Evolutionary conservation across 805 yeast species (phyloP), one percentile per base, ranked within the genome.

Genomic region (Candida jianshihensis): DNA sequence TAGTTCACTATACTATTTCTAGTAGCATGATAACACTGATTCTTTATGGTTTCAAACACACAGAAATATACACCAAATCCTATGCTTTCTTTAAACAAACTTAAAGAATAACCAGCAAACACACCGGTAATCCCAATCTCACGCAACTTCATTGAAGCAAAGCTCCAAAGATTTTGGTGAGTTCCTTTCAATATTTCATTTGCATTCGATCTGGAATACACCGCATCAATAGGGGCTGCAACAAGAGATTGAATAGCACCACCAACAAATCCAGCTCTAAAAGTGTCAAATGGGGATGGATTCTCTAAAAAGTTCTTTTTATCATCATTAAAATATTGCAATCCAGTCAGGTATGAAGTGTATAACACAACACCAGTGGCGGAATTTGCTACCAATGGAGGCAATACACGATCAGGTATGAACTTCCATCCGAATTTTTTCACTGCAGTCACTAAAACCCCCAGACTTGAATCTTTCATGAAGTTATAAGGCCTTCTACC

Each of bases 171-270:
- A 39, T 81, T 81, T 39, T 73, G 73, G 57, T 83, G 79, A 22
- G 70, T 67, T 6, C 87, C 83, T 35, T 72, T 70, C 13, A 86
- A 59, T 36, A 89, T 61, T 46, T 87, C 95, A 10, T 81, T 73
- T 5, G 86, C 80, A 2, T 78, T 70, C 44, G 89, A 84, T 46
- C 97, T 68, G 2, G 95, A 75, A 51, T 81, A 83, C 4, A 90
- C 76, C 7, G 97, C 96, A 59, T 90, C 97, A 5, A 90, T 68
- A 0, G 97, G 97, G 2, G 96, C 90, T 2, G 96, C 95, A 1
- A 86, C 89, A 14, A 86, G 61, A n/a, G 95, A 82, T 49, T 92
- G 96, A 18, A 78, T 76, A 0, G 81, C 76, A 2, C 97, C 97
- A 0, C 96, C 96, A 0, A 85, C 44, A 38, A 80, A 76, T 0